A percentile compares a stretch with the other conserved stretches of the same genome.
phyloP scores from a whole-genome alignment of 2,329 filamentous ascomycete species.

The Capronia coronata region DNA sequence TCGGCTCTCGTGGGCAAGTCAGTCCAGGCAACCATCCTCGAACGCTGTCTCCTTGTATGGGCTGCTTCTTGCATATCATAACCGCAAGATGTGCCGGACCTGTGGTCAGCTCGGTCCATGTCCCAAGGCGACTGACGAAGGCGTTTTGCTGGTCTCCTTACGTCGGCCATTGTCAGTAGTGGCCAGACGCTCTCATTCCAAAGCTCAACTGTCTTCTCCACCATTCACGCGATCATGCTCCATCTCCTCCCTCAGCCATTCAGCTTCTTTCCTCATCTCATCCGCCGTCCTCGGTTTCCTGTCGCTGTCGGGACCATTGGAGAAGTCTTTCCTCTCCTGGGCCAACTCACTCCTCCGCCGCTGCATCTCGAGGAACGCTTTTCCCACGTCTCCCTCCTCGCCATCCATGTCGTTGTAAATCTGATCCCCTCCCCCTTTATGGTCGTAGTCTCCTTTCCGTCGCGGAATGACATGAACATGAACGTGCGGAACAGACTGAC shows the following conservation, averaged over 20 bases:
- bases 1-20: too few species aligned
- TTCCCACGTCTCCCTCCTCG: conserved; percentile 76
- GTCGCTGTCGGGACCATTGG: conserved; percentile 63
- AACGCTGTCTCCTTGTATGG: too few species aligned
- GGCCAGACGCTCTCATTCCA: neutral
- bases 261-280: conserved; percentile 76
- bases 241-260: conserved; percentile 55
- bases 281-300: conserved; percentile 61
- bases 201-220: conserved; percentile 10
- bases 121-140: too few species aligned
- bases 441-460: conserved; percentile 51
- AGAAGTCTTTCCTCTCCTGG: conserved; percentile 36
- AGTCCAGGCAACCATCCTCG: too few species aligned
- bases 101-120: too few species aligned
- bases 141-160: too few species aligned
- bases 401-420: conserved; percentile 78
- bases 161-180: neutral
- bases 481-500: conserved; percentile 88
- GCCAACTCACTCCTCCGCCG: conserved; percentile 29
- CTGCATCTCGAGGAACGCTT: conserved; percentile 55
- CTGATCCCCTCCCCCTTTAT: conserved; percentile 58
- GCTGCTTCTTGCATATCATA: too few species aligned
- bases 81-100: too few species aligned
- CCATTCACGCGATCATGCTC: conserved; percentile 34
- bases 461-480: conserved; percentile 89